Base-by-base conservation (phyloP, 1,284 basidiomycete species). In the Pseudozyma sp. region DNA sequence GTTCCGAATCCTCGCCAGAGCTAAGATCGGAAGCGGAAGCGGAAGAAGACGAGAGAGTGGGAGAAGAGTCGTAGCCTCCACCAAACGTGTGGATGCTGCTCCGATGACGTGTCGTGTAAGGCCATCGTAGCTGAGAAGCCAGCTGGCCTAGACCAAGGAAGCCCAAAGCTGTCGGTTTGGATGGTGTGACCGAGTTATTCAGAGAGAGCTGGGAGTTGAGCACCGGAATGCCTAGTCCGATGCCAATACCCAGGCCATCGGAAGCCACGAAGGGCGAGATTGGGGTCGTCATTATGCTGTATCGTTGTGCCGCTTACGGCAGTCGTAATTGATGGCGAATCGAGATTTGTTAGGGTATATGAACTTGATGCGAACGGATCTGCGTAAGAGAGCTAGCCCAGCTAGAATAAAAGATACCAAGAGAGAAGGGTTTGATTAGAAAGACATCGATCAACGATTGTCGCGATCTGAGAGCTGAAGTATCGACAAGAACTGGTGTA, bases 181-280 rank as follows among this genome's bases (percentile, higher is more conserved):
- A 2, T n/a, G 19, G 43, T 5, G 52, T 42, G 8, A 56, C 44
- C 14, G 18, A 51, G 97, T 98, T 85, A 95, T 98, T 85, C 94
- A 97, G 79, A 94, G 94, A 79, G 92, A 95, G 85, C 93, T 98
- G 55, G 91, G 97, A 52, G 94, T 97, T 87, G 93, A 95, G 83
- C 90, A 95, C 83, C 90, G 95, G 63, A 4, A 56, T 18, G 14
- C 44, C 48, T 2, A 70, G 52, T 5, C 50, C 54, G 39, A 68
- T 43, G 11, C 44, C 53, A 13, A 63, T 57, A 38, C 55, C 68
- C 19, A 56, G 57, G 19, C 56, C 57, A n/a, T 45, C 61, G 21
- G 45, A 57, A 1, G 51, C 19, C 14, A 12, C 11, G 3, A 21
- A 25, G 7, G 19, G 39, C 4, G 11, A 25, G 12, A 25, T 25